Evolutionary conservation across 2,329 filamentous ascomycete genomes (phyloP).

Genomic region (Aspergillus tubingensis): DNA sequence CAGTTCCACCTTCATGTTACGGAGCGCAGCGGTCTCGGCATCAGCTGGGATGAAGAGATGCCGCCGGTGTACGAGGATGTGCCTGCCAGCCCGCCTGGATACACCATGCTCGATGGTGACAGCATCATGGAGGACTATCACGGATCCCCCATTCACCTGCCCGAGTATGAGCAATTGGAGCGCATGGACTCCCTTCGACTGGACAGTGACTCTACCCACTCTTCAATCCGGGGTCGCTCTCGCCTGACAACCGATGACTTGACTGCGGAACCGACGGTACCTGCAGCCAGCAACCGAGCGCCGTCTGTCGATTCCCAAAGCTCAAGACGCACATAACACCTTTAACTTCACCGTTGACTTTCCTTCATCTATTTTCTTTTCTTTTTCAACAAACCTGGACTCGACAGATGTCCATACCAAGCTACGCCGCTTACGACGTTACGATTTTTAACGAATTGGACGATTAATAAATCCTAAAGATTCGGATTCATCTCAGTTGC

Average conservation of each 20-base stretch:
- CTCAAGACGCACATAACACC: neutral
- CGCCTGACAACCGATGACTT: slow-evolving; percentile 39
- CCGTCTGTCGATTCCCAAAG: slow-evolving; percentile 15
- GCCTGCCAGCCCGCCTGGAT: slow-evolving; percentile 77
- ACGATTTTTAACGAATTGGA: slow-evolving; percentile 20
- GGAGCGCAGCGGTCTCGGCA: slow-evolving; percentile 80
- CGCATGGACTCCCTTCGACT: slow-evolving; percentile 41
- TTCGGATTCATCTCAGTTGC: neutral
- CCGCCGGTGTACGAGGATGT: slow-evolving; percentile 94
- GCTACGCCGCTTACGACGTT: slow-evolving; percentile 12
- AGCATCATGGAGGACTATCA: slow-evolving; percentile 50
- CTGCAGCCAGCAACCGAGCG: slow-evolving; percentile 16
- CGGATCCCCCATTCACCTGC: slow-evolving; percentile 43
- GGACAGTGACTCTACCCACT: slow-evolving; percentile 35
- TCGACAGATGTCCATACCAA: neutral
- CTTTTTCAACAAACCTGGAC: neutral
- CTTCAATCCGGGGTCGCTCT: slow-evolving; percentile 29
- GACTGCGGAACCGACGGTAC: slow-evolving; percentile 16
- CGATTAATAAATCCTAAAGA: slow-evolving; percentile 10
- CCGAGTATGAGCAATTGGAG: slow-evolving; percentile 51
- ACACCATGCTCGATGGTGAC: slow-evolving; percentile 50
- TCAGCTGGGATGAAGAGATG: slow-evolving; percentile 95
- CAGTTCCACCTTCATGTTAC: slow-evolving; percentile 84
- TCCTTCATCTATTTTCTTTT: neutral
- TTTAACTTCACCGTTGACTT: neutral